Conservation (phyloP, 495 filamentous ascomycete genomes). For the Stereocaulon alpinum region DNA sequence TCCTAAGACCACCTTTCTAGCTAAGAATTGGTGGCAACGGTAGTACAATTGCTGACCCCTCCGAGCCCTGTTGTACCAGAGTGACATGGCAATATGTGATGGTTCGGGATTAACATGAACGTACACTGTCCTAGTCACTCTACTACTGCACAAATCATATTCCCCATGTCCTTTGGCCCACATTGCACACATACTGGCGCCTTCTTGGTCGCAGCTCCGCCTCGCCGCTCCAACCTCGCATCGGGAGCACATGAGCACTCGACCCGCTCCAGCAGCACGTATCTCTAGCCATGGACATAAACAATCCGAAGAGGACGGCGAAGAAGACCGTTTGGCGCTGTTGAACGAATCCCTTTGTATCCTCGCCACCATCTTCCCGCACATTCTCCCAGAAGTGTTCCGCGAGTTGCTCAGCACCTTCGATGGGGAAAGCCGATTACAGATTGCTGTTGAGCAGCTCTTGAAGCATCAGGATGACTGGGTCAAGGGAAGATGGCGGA, state of each 20-base stretch:
- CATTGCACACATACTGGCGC: too few species aligned
- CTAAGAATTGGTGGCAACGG: not conserved
- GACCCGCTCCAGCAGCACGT: not conserved
- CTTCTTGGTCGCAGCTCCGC: too few species aligned
- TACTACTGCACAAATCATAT: too few species aligned
- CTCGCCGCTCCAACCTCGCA: not conserved
- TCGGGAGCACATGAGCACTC: constrained; percentile 9
- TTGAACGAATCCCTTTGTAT: constrained; percentile 65
- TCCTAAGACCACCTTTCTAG: not conserved
- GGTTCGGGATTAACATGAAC: too few species aligned
- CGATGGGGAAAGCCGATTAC: constrained; percentile 69
- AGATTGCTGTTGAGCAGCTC: constrained; percentile 76
- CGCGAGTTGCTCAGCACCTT: constrained; percentile 76
- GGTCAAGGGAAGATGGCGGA: constrained; percentile 64
- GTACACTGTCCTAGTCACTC: too few species aligned
- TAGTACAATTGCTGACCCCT: not conserved
- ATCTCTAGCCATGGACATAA: not conserved
- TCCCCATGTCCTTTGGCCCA: not conserved
- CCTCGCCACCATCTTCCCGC: constrained; percentile 71
- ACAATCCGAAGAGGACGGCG: constrained; percentile 12
- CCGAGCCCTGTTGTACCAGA: too few species aligned
- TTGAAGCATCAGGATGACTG: constrained; percentile 65
- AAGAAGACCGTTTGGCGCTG: constrained; percentile 52
- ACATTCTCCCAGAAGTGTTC: constrained; percentile 83
- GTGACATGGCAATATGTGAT: too few species aligned